Conservation (phyloP, 2,329 filamentous ascomycete species). For the Colletotrichum kahawae region DNA sequence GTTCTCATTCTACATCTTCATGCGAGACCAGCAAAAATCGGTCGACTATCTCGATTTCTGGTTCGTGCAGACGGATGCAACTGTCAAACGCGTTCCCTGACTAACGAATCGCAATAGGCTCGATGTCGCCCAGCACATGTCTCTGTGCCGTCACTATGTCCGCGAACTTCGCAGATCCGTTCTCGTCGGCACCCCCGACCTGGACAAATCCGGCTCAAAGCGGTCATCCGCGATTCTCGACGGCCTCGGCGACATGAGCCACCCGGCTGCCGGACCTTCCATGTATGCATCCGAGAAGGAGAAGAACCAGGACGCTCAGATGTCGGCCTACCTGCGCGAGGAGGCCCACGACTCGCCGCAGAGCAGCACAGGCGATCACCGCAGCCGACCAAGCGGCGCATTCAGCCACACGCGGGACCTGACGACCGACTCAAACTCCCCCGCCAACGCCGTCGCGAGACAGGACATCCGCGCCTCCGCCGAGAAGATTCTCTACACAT, state of each 20-base stretch:
- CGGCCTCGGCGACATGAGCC: conserved; percentile 69
- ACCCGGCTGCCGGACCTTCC: conserved; percentile 63
- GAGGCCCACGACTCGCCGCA: conserved; percentile 60
- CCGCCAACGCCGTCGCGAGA: conserved; percentile 81
- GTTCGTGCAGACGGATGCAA: conserved; percentile 54
- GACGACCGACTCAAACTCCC: conserved; percentile 80
- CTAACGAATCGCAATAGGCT: conserved; percentile 66
- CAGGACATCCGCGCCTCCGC: conserved; percentile 91
- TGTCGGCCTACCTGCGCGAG: conserved; percentile 87
- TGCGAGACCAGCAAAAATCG: conserved; percentile 97
- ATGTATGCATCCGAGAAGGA: conserved; percentile 73
- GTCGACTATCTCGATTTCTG: conserved; percentile 99
- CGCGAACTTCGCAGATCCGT: conserved; percentile 93
- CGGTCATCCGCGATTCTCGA: conserved; percentile 83
- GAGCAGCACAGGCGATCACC: conserved; percentile 48
- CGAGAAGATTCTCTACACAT: conserved; percentile 99
- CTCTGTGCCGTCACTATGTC: conserved; percentile 94
- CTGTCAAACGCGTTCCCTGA: conserved; percentile 3
- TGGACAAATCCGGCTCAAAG: conserved; percentile 81
- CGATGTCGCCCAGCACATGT: conserved; percentile 99
- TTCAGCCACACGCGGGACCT: conserved; percentile 66
- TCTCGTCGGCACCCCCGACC: conserved; percentile 88
- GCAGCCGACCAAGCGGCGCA: conserved; percentile 55
- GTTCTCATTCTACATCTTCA: conserved; percentile 99
- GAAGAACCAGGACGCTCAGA: conserved; percentile 82